These are phyloP conservation scores for Linnemannia schmuckeri DNA, from an alignment of 192 early-diverging fungal species.

Conservation along the genomic window DNA sequence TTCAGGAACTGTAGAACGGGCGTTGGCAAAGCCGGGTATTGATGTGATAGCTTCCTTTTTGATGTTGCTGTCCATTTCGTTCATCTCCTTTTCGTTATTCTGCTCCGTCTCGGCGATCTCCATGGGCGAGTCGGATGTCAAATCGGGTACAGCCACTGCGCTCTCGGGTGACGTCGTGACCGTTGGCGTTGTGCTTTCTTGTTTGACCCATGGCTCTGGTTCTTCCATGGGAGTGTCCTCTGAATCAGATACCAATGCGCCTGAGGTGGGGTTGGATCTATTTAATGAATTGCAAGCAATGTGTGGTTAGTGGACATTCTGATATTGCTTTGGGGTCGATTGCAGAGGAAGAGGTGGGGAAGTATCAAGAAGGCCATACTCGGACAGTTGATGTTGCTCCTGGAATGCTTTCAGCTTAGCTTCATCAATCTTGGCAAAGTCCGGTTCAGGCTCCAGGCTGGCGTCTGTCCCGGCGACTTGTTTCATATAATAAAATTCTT, in stretches of 20 bases:
- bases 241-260: conserved; percentile 13
- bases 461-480: conserved; percentile 52
- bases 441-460: conserved; percentile 51
- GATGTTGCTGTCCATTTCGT: conserved; percentile 23
- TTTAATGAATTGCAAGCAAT: neutral
- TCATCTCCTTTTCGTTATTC: conserved; percentile 14
- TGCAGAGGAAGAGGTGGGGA: neutral
- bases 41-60: conserved; percentile 41
- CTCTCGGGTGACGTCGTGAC: conserved; percentile 52
- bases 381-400: conserved; percentile 51
- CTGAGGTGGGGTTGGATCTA: conserved; percentile 37
- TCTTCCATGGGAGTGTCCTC: conserved; percentile 39
- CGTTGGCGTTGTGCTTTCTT: conserved; percentile 47
- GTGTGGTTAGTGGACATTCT: neutral
- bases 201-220: conserved; percentile 30
- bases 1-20: neutral
- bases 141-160: conserved; percentile 46
- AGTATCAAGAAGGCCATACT: conserved; percentile 24
- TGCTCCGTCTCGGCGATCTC: conserved; percentile 32
- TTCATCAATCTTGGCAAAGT: conserved; percentile 44
- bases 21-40: conserved; percentile 32
- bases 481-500: conserved; percentile 56
- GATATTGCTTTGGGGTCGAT: neutral
- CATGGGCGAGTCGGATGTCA: conserved; percentile 44
- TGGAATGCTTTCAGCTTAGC: conserved; percentile 52